These are phyloP conservation scores for Pisolithus microcarpus DNA, from an alignment of 768 basidiomycete genomes.

Conservation along the genomic window DNA sequence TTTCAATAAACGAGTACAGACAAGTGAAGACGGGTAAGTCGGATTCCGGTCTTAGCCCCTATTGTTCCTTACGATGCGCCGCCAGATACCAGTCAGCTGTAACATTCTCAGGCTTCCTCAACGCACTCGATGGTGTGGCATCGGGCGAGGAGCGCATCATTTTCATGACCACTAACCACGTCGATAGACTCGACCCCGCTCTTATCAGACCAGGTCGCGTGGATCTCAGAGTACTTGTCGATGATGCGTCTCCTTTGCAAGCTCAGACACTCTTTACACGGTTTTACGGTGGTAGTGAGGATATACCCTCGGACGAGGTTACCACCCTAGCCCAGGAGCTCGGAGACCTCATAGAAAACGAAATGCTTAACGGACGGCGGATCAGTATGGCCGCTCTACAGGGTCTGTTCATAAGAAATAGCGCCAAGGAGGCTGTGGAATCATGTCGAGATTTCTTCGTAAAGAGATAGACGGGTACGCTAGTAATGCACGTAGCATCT, in stretches of 20 bases:
- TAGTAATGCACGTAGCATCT: constrained; percentile 4
- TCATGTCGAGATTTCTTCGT: constrained; percentile 40
- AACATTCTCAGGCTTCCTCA: constrained; percentile 96
- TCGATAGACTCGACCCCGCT: constrained; percentile 83
- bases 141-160: constrained; percentile 97
- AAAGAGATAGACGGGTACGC: constrained; percentile 19
- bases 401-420: constrained; percentile 84
- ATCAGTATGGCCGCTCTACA: constrained; percentile 97
- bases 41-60: neutral
- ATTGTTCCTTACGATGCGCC: constrained; percentile 9
- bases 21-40: constrained; percentile 83
- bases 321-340: constrained; percentile 46
- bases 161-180: constrained; percentile 99
- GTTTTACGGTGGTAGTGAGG: constrained; percentile 64
- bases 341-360: constrained; percentile 44
- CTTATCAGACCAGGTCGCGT: constrained; percentile 95
- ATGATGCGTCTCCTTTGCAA: constrained; percentile 80
- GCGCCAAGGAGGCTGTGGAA: constrained; percentile 47
- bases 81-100: constrained; percentile 86
- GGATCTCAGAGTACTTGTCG: constrained; percentile 76
- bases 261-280: constrained; percentile 68
- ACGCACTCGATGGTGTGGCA: constrained; percentile 94
- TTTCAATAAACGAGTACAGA: constrained; percentile 88
- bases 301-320: constrained; percentile 28
- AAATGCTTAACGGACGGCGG: constrained; percentile 44